A percentile compares a stretch with the other conserved stretches of the same genome.
These are phyloP conservation scores for Sugiyamaella americana DNA, from an alignment of 805 yeast species.

Conservation along the genomic window DNA sequence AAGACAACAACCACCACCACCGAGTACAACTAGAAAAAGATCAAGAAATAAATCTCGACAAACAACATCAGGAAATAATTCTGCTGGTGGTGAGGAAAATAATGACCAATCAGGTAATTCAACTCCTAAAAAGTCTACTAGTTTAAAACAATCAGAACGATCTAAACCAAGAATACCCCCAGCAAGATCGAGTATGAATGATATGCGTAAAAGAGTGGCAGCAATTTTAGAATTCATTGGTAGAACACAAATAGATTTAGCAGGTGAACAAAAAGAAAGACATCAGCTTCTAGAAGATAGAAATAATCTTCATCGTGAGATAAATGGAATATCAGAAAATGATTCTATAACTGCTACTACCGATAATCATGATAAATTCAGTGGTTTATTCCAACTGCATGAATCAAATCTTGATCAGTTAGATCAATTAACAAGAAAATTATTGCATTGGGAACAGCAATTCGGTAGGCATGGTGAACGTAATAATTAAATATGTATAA, in stretches of 20 bases:
- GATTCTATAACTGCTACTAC: not conserved
- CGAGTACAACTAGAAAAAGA: not conserved
- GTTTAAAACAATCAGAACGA: conserved; percentile 36
- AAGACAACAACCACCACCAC: not conserved
- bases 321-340: conserved; percentile 16
- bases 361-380: conserved; percentile 1
- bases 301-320: conserved; percentile 24
- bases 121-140: conserved; percentile 13
- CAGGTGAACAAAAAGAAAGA: conserved; percentile 62
- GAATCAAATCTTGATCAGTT: conserved; percentile 31
- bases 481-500: not conserved
- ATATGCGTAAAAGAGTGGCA: conserved; percentile 80
- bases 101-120: conserved; percentile 3
- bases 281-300: conserved; percentile 39
- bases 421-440: conserved; percentile 66
- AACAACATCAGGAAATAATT: not conserved
- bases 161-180: conserved; percentile 81
- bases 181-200: conserved; percentile 65
- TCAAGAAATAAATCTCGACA: not conserved
- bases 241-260: conserved; percentile 76
- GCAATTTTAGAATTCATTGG: conserved; percentile 90
- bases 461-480: conserved; percentile 44
- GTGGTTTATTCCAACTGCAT: conserved; percentile 6
- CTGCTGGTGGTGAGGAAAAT: not conserved
- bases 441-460: conserved; percentile 73